Base-by-base conservation (phyloP, 139 green algal species). In the Closterium sp. region DNA sequence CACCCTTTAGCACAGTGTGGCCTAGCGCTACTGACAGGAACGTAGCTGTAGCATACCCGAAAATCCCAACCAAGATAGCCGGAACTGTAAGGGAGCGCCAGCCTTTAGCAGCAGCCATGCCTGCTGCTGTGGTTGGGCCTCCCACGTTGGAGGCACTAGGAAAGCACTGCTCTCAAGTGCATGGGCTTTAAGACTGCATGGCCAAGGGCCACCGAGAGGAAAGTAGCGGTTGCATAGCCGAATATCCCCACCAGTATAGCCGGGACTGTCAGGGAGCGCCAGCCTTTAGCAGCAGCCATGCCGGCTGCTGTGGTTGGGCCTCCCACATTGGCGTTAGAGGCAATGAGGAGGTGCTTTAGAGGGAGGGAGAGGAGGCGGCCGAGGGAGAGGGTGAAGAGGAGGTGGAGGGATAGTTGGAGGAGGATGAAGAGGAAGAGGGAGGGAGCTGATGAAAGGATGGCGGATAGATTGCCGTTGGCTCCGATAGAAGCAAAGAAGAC, bases 271-370 rank as follows among this genome's bases (percentile, higher is more conserved):
- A 92, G 94, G 9, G 89, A 92, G 2, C 89, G 93, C 98, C 98
- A 99, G 19, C 96, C 96, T 89, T 98, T 98, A 29, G 97, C 96
- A 13, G 96, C 96, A 0, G 97, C 97, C 97, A 99, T 99, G 90
- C 97, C 97, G 2, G 97, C 97, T 0, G 97, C 97, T 13, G 97
- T 98, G 86, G 96, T 97, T 1, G 97, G 97, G 0, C 97, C 97
- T 89, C 97, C 97, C 24, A 99, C 97, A 95, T 98, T 98, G 29
- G 98, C 98, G 92, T 99, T 99, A 29, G 94, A 97, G 7, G 97
- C 97, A 42, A 99, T 88, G 32, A 98, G 95, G 89, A 97, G 92
- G 24, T 98, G 96, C 62, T 91, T 92, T 2, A 94, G 92, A 6
- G 42, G 93, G 94, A 97, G 97, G 4, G 96, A 94, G 22, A 96